phyloP scores from a whole-genome alignment of 768 basidiomycete genomes.

The Sutorius australiensis region DNA sequence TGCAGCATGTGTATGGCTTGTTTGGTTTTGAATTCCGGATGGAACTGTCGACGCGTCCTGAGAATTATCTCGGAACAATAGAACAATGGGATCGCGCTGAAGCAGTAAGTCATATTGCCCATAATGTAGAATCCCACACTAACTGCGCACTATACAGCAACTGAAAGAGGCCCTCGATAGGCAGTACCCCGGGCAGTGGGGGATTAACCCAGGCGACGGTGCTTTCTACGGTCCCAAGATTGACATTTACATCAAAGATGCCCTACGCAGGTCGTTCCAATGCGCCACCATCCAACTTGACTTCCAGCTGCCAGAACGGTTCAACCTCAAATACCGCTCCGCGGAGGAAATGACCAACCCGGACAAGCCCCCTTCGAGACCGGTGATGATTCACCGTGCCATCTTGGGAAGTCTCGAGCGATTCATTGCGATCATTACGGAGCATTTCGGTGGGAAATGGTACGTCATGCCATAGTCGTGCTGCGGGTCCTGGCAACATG shows the following conservation, averaged over 20 bases:
- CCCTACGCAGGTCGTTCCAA: slow-evolving; percentile 90
- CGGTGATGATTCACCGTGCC: slow-evolving; percentile 98
- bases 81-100: slow-evolving; percentile 92
- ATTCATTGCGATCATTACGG: slow-evolving; percentile 95
- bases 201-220: slow-evolving; percentile 91
- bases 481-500: not conserved
- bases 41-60: slow-evolving; percentile 93
- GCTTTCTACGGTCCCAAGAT: slow-evolving; percentile 99
- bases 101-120: slow-evolving; percentile 43
- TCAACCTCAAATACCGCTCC: slow-evolving; percentile 89
- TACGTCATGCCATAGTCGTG: slow-evolving; percentile 29
- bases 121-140: not conserved
- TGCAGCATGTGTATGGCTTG: slow-evolving; percentile 87
- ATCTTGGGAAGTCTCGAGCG: slow-evolving; percentile 92
- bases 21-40: slow-evolving; percentile 95
- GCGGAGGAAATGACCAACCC: slow-evolving; percentile 55
- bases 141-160: slow-evolving; percentile 50
- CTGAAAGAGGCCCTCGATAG: slow-evolving; percentile 79
- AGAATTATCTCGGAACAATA: slow-evolving; percentile 85
- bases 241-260: slow-evolving; percentile 94
- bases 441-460: slow-evolving; percentile 98
- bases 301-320: slow-evolving; percentile 96
- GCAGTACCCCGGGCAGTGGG: slow-evolving; percentile 86
- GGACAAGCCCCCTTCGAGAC: slow-evolving; percentile 59
- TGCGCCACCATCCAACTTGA: slow-evolving; percentile 99